These are phyloP conservation scores for Turritis glabra DNA, from an alignment of 345 rosid genomes.

Conservation along the genomic window DNA sequence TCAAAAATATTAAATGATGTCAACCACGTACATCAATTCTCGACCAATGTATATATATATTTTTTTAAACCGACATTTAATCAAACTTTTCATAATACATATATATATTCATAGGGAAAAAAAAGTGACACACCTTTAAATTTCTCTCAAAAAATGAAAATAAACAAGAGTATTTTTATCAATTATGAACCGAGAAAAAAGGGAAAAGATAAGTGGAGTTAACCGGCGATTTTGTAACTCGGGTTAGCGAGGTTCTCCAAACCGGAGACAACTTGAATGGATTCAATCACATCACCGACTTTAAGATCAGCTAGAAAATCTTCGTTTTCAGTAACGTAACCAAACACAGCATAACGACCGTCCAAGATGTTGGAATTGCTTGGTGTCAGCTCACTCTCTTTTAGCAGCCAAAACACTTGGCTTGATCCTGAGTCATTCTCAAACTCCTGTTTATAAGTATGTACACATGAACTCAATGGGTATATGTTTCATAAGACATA, in stretches of 20 bases:
- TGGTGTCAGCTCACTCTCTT: slow-evolving; percentile 98
- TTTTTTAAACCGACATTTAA: neutral
- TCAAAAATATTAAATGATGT: neutral
- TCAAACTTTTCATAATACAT: neutral
- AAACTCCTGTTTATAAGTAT: slow-evolving; percentile 62
- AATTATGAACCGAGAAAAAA: neutral
- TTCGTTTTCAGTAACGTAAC: slow-evolving; percentile 86
- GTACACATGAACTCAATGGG: neutral
- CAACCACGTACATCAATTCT: too few species aligned
- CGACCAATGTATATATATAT: too few species aligned
- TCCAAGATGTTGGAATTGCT: slow-evolving; percentile 96
- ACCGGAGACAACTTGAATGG: slow-evolving; percentile 91
- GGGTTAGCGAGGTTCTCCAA: slow-evolving; percentile 89
- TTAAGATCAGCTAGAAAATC: slow-evolving; percentile 90
- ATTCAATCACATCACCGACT: slow-evolving; percentile 93
- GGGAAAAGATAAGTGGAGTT: slow-evolving; percentile 27
- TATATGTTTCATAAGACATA: neutral
- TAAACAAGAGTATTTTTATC: neutral
- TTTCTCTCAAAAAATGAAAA: slow-evolving; percentile 8
- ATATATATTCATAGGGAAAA: too few species aligned
- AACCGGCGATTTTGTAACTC: slow-evolving; percentile 92
- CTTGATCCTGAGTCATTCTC: slow-evolving; percentile 94
- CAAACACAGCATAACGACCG: slow-evolving; percentile 94
- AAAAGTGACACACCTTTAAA: neutral
- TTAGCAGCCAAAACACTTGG: slow-evolving; percentile 92